Conservation (phyloP, 768 basidiomycete species). For the Cantharellus cinnabarinus region DNA sequence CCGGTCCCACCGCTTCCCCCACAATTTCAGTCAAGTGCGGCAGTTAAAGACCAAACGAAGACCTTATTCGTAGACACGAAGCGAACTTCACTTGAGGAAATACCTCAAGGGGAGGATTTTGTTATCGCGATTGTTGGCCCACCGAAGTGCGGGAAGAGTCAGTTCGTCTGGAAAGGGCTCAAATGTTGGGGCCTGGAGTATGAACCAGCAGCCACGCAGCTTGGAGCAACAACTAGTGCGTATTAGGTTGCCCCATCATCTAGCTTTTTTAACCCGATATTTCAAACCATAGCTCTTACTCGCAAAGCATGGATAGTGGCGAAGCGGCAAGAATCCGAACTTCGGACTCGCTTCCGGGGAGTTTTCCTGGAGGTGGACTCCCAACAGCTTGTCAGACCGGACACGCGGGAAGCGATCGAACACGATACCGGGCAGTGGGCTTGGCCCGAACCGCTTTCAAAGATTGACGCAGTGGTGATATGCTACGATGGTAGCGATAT, state of each 20-base stretch:
- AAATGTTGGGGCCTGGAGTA: conserved; percentile 25
- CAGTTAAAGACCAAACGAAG: not conserved
- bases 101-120: not conserved
- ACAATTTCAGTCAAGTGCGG: not conserved
- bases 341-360: not conserved
- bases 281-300: too few species aligned
- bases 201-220: not conserved
- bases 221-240: not conserved
- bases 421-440: not conserved
- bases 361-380: conserved; percentile 14
- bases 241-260: not conserved
- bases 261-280: not conserved
- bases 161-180: conserved; percentile 58
- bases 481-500: conserved; percentile 61
- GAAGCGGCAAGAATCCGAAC: not conserved
- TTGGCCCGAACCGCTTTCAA: conserved; percentile 37
- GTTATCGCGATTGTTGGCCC: conserved; percentile 66
- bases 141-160: conserved; percentile 65
- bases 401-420: not conserved
- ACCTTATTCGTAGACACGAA: not conserved
- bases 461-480: conserved; percentile 58
- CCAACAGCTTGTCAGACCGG: conserved; percentile 11
- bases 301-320: not conserved
- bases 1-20: not conserved
- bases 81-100: not conserved